Evolutionary conservation across 805 yeast species (phyloP), one percentile per base, ranked within the genome.

Genomic region (Kazachstania bromeliacearum): DNA sequence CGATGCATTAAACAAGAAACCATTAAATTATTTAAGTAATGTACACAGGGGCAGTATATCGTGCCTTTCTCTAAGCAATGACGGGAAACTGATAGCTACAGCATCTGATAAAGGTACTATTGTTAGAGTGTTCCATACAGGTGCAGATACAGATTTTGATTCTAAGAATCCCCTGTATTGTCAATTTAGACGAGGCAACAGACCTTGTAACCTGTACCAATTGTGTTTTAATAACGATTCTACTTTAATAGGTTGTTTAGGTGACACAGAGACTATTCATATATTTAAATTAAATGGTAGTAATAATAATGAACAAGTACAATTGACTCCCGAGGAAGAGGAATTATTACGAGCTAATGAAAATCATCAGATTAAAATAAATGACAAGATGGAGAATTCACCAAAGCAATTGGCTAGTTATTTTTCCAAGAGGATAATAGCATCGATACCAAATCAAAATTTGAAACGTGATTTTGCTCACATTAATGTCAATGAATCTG

Each of bases 201-300:
- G 85, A 49, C 80, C 83, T 2, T 78, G 94, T 9, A 67, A 65
- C 37, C 76, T 87, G 16, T 75, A 71, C 46, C 79, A 85, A 31
- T 62, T 87, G 37, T 65, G 70, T 26, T 85, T 87, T 59, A 78
- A 81, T 46, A 57, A 67, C 17, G 73, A 75, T 37, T 70, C 80
- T 31, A 65, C 67, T 2, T 66, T 79, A 37, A 64, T 88, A n/a
- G 76, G 80, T n/a, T 92, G 88, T 32, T 75, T 87, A 4, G 79
- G 89, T 27, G 75, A 85, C 24, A 80, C 94, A 10, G 94, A 81
- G 21, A 87, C 96, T 0, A 82, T 87, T n/a, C 96, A 87, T 55
- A 73, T 87, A 15, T 87, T 87, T 63, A 66, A 82, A 36, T 55
- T 85, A 36, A 76, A 77, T 1, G 75, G 70, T 22, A 28, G 8